Evolutionary conservation across 2,329 filamentous ascomycete genomes (phyloP).

Genomic region (Stachybotrys chartarum): DNA sequence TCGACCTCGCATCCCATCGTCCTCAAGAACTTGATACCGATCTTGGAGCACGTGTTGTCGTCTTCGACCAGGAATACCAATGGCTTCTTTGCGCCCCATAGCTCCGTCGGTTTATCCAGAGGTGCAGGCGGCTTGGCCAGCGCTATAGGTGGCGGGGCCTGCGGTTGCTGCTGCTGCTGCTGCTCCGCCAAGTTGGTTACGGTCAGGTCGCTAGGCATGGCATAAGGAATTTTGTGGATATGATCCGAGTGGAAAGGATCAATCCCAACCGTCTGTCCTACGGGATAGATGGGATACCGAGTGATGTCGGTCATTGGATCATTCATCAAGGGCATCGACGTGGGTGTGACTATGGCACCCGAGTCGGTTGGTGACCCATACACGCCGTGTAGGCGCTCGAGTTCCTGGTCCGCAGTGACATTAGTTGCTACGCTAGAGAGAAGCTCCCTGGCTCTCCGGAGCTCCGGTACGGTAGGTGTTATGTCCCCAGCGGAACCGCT

Average conservation of each 20-base stretch:
- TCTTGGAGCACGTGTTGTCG: slow-evolving; percentile 59
- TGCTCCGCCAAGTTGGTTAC: slow-evolving; percentile 26
- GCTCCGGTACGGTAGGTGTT: slow-evolving; percentile 44
- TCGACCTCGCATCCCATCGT: slow-evolving; percentile 62
- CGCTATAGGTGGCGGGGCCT: slow-evolving; percentile 12
- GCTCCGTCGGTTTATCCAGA: slow-evolving; percentile 29
- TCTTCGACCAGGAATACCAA: slow-evolving; percentile 88
- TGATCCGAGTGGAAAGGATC: slow-evolving; percentile 93
- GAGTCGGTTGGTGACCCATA: slow-evolving; percentile 49
- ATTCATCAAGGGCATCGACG: slow-evolving; percentile 39
- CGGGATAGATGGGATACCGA: slow-evolving; percentile 75
- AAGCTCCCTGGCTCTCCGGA: slow-evolving; percentile 50
- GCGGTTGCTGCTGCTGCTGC: slow-evolving; percentile 19
- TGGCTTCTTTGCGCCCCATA: slow-evolving; percentile 59
- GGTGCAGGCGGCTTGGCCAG: slow-evolving; percentile 15
- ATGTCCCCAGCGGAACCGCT: slow-evolving; percentile 32
- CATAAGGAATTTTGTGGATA: slow-evolving; percentile 87
- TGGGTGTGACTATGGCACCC: slow-evolving; percentile 32
- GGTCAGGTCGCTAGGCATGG: slow-evolving; percentile 54
- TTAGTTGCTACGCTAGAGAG: slow-evolving; percentile 46
- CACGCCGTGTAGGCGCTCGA: slow-evolving; percentile 47
- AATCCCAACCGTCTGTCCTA: slow-evolving; percentile 84
- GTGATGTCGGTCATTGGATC: slow-evolving; percentile 48
- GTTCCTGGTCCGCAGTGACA: slow-evolving; percentile 43
- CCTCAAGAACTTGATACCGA: slow-evolving; percentile 60